Evolutionary conservation across 2,329 filamentous ascomycete genomes (phyloP).

Genomic region (Talaromyces amestolkiae): DNA sequence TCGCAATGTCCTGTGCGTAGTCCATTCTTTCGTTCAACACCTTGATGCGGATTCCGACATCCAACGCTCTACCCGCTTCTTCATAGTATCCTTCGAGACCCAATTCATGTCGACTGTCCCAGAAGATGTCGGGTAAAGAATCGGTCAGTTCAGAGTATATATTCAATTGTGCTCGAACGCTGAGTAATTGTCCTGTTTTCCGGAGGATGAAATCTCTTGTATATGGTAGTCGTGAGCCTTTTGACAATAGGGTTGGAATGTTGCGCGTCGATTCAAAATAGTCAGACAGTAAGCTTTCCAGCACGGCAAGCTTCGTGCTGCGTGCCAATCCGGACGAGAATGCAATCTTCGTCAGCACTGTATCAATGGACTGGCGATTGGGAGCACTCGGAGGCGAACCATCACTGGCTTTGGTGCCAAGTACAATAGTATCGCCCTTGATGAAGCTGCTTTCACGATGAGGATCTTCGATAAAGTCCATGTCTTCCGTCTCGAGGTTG

Average conservation of each 20-base stretch:
- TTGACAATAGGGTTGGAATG: constrained; percentile 75
- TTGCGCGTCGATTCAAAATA: constrained; percentile 85
- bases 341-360: constrained; percentile 85
- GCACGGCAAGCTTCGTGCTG: constrained; percentile 87
- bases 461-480: constrained; percentile 79
- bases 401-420: constrained; percentile 66
- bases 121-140: constrained; percentile 91
- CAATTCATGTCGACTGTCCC: constrained; percentile 86
- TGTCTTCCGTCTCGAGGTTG: constrained; percentile 78
- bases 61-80: constrained; percentile 82
- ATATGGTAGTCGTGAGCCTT: constrained; percentile 62
- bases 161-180: constrained; percentile 86
- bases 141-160: constrained; percentile 97
- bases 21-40: constrained; percentile 96
- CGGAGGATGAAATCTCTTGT: constrained; percentile 77
- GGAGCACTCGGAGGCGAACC: constrained; percentile 23
- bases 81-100: constrained; percentile 94
- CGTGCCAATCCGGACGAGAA: constrained; percentile 92
- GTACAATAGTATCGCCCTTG: constrained; percentile 80
- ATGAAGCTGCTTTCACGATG: constrained; percentile 72
- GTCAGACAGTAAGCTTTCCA: constrained; percentile 75
- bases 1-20: constrained; percentile 93
- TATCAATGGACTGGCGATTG: constrained; percentile 49
- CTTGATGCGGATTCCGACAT: constrained; percentile 87
- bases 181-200: constrained; percentile 89